These are phyloP conservation scores for Auricularia sp. DNA, from an alignment of 768 basidiomycete genomes.

Conservation along the genomic window DNA sequence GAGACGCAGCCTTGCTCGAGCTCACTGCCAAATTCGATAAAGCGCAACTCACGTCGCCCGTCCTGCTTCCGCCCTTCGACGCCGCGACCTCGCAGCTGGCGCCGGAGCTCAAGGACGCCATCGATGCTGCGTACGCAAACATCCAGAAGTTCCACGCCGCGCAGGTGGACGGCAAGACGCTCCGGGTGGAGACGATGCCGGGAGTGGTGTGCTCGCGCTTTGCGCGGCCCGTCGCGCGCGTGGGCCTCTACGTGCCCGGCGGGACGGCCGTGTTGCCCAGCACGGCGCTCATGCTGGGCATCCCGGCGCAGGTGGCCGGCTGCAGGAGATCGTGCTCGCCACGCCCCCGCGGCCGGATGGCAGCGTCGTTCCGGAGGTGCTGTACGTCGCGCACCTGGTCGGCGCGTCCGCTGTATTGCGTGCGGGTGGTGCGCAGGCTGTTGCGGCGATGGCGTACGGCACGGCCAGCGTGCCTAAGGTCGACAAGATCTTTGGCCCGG, in stretches of 20 bases:
- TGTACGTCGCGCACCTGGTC: constrained; percentile 88
- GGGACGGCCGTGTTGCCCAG: constrained; percentile 94
- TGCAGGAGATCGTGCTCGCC: constrained; percentile 86
- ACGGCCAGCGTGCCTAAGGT: constrained; percentile 93
- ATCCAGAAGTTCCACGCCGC: constrained; percentile 87
- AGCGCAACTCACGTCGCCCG: constrained; percentile 54
- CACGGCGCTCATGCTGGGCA: constrained; percentile 95
- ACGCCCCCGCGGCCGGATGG: constrained; percentile 94
- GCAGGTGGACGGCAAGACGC: constrained; percentile 57
- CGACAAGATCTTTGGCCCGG: constrained; percentile 98
- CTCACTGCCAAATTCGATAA: constrained; percentile 92
- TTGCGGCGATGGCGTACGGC: constrained; percentile 94
- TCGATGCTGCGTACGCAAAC: constrained; percentile 85
- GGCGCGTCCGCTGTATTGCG: constrained; percentile 86
- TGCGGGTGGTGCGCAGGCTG: constrained; percentile 93
- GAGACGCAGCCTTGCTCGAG: constrained; percentile 79
- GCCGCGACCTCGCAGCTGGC: constrained; percentile 52
- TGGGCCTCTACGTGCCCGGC: constrained; percentile 94
- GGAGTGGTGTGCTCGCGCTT: constrained; percentile 95
- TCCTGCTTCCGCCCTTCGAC: constrained; percentile 72
- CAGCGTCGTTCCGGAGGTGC: constrained; percentile 88
- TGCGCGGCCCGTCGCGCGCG: constrained; percentile 87
- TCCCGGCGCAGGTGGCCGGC: constrained; percentile 94
- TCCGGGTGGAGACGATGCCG: constrained; percentile 93
- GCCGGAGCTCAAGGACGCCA: constrained; percentile 60